Conservation (phyloP, 495 filamentous ascomycete species). For the Penicillium arizonense region DNA sequence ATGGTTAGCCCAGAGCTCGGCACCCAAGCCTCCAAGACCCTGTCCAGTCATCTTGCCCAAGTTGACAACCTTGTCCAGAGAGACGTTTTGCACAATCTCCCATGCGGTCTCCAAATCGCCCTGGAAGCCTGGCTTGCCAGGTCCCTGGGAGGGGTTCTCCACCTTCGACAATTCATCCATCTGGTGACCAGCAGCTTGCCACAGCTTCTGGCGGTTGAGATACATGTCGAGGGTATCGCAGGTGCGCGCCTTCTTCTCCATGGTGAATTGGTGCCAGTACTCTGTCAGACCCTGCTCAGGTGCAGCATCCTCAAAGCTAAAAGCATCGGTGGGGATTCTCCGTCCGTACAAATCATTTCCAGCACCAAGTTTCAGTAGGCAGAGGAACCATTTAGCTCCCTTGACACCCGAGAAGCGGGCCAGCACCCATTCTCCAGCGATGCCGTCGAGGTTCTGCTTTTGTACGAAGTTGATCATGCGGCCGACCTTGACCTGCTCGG, state of each 20-base stretch:
- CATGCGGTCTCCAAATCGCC: neutral
- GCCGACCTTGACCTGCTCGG: constrained; percentile 28
- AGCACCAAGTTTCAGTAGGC: constrained; percentile 35
- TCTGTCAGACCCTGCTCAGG: constrained; percentile 16
- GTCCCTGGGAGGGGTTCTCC: neutral
- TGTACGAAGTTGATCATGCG: constrained; percentile 45
- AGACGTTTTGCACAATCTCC: constrained; percentile 3
- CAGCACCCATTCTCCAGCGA: constrained; percentile 51
- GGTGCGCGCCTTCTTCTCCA: constrained; percentile 12
- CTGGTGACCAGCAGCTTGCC: neutral
- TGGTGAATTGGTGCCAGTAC: constrained; percentile 16
- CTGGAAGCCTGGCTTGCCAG: neutral
- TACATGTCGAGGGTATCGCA: constrained; percentile 11
- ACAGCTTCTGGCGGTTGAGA: constrained; percentile 7
- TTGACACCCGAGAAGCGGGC: constrained; percentile 40
- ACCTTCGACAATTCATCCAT: neutral
- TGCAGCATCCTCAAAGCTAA: constrained; percentile 14
- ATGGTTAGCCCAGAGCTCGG: constrained; percentile 3
- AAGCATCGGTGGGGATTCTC: constrained; percentile 12
- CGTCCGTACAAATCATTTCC: constrained; percentile 7
- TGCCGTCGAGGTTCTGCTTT: constrained; percentile 30
- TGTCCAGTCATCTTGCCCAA: constrained; percentile 5
- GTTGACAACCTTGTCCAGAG: constrained; percentile 1
- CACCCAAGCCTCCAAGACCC: constrained; percentile 3
- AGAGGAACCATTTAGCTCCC: constrained; percentile 48